These are phyloP conservation scores for Microcera coccophila DNA, from an alignment of 2,329 filamentous ascomycete species.

Conservation along the genomic window DNA sequence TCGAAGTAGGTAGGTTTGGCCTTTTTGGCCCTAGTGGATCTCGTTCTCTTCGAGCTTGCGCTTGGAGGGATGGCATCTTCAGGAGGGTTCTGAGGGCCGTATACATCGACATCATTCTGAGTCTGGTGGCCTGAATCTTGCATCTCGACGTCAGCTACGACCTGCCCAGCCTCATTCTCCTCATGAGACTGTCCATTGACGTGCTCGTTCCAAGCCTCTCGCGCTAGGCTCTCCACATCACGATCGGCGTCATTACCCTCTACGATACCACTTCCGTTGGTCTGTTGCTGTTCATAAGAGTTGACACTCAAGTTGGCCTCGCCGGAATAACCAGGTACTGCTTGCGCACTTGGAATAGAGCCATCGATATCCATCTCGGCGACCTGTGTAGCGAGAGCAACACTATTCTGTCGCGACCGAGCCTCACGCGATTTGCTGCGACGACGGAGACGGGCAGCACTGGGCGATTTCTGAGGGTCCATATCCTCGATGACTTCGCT, in stretches of 20 bases:
- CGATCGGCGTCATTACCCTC: conserved; percentile 10
- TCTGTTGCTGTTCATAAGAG: not conserved
- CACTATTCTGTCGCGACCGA: conserved; percentile 27
- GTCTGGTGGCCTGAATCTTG: conserved; percentile 18
- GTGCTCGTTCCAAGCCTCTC: conserved; percentile 35
- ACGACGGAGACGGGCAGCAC: conserved; percentile 23
- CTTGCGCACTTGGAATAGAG: conserved; percentile 5
- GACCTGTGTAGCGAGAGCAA: conserved; percentile 8
- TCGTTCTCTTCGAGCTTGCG: conserved; percentile 24
- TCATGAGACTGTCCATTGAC: conserved; percentile 25
- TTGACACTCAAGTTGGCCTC: conserved; percentile 12
- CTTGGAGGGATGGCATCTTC: conserved; percentile 19
- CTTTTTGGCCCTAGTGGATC: conserved; percentile 43
- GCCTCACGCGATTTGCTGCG: conserved; percentile 26
- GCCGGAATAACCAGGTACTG: conserved; percentile 5
- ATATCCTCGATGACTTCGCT: conserved; percentile 16
- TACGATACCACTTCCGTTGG: conserved; percentile 8
- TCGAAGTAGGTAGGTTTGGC: conserved; percentile 47
- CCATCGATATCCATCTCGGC: conserved; percentile 25
- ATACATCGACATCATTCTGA: conserved; percentile 21
- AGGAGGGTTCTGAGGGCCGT: conserved; percentile 23
- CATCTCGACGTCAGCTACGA: conserved; percentile 11
- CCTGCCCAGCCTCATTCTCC: conserved; percentile 8
- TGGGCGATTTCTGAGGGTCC: conserved; percentile 26
- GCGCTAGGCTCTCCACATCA: conserved; percentile 30